These are phyloP conservation scores for Neodidymelliopsis sp. DNA, from an alignment of 2,329 filamentous ascomycete genomes.

Conservation along the genomic window DNA sequence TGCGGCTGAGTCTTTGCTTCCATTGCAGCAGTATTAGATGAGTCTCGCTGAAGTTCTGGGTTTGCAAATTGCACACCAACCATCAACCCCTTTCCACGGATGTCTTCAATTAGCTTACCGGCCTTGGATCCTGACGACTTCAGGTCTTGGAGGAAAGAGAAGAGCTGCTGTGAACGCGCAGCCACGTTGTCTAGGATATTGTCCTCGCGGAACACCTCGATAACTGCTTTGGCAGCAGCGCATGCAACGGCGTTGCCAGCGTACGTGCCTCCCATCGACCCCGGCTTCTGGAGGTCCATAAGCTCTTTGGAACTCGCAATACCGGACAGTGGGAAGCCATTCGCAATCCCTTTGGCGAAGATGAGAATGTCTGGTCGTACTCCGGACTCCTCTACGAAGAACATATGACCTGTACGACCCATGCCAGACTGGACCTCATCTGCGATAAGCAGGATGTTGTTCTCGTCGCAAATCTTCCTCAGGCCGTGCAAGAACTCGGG, in stretches of 20 bases:
- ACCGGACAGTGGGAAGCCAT: slow-evolving; percentile 40
- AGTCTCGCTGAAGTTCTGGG: slow-evolving; percentile 24
- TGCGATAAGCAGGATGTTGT: slow-evolving; percentile 53
- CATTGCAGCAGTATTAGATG: slow-evolving; percentile 28
- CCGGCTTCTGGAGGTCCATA: slow-evolving; percentile 40
- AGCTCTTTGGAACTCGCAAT: slow-evolving; percentile 37
- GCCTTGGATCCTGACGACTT: slow-evolving; percentile 34
- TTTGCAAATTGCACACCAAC: slow-evolving; percentile 39
- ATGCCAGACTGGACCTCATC: slow-evolving; percentile 57
- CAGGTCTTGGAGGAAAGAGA: slow-evolving; percentile 33
- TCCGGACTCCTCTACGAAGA: slow-evolving; percentile 53
- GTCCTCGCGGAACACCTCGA: slow-evolving; percentile 37
- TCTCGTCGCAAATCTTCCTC: slow-evolving; percentile 53
- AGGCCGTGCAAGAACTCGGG: slow-evolving; percentile 44
- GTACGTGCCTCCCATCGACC: slow-evolving; percentile 42
- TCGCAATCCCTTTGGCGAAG: slow-evolving; percentile 48
- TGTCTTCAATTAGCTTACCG: slow-evolving; percentile 39
- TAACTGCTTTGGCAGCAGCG: slow-evolving; percentile 36
- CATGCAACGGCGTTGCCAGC: slow-evolving; percentile 41
- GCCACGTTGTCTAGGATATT: slow-evolving; percentile 39
- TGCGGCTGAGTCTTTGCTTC: slow-evolving; percentile 27
- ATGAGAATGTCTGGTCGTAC: slow-evolving; percentile 55
- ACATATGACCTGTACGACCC: slow-evolving; percentile 55
- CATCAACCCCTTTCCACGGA: slow-evolving; percentile 39
- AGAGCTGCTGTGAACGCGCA: slow-evolving; percentile 37